These are phyloP conservation scores for Pseudogymnoascus sp. DNA, from an alignment of 2,329 filamentous ascomycete genomes.

Conservation along the genomic window DNA sequence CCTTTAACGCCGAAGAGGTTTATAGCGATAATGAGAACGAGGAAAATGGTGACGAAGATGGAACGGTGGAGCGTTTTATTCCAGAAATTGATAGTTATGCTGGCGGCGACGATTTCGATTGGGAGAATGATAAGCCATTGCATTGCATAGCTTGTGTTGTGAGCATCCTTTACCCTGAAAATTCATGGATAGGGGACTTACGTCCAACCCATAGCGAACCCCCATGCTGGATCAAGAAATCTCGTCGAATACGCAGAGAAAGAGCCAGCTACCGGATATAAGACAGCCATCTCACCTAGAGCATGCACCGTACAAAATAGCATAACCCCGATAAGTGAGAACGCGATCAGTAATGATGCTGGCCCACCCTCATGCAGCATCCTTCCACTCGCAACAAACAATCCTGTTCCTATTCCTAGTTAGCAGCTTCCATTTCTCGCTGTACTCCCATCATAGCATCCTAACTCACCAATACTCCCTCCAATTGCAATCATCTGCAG, in stretches of 20 bases:
- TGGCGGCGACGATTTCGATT: constrained; percentile 75
- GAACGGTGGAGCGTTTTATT: constrained; percentile 44
- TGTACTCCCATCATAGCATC: background rate
- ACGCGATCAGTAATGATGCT: constrained; percentile 71
- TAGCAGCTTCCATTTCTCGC: background rate
- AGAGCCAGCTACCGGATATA: constrained; percentile 29
- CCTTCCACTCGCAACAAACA: constrained; percentile 78
- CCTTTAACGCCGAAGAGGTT: constrained; percentile 85
- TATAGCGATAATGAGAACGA: constrained; percentile 69
- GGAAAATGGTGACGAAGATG: constrained; percentile 78
- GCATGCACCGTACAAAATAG: constrained; percentile 88
- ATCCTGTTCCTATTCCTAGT: constrained; percentile 56
- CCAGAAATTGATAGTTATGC: constrained; percentile 77
- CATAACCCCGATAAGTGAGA: constrained; percentile 74
- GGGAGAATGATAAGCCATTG: constrained; percentile 79
- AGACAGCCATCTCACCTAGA: constrained; percentile 84
- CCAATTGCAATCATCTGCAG: constrained; percentile 43
- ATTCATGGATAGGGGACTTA: constrained; percentile 36
- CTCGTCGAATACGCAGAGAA: constrained; percentile 50
- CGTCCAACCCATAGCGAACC: constrained; percentile 95
- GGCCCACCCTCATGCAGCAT: constrained; percentile 69
- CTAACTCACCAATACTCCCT: constrained; percentile 66
- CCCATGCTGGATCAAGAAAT: constrained; percentile 90
- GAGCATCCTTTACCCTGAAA: background rate
- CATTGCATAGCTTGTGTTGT: constrained; percentile 58